Conservation (phyloP, 2,329 filamentous ascomycete species). For the Stromatinia cepivora region DNA sequence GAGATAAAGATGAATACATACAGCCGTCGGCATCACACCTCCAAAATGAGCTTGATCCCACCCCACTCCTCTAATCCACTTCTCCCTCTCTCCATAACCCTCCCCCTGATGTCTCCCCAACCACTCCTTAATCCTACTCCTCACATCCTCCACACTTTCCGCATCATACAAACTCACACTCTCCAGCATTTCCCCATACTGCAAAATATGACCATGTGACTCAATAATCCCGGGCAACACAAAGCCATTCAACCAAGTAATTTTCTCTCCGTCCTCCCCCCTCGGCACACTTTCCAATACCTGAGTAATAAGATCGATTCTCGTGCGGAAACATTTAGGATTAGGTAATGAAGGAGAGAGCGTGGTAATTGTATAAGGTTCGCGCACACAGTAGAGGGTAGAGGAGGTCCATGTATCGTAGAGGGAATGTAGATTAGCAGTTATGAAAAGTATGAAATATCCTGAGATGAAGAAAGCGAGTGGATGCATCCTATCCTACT, state of each 20-base stretch:
- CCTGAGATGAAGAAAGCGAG: conserved; percentile 16
- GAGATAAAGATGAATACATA: conserved; percentile 45
- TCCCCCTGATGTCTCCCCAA: conserved; percentile 50
- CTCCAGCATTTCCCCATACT: conserved; percentile 67
- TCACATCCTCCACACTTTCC: conserved; percentile 55
- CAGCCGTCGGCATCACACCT: conserved; percentile 61
- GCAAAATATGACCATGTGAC: conserved; percentile 66
- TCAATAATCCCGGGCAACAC: conserved; percentile 70
- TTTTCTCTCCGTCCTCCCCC: conserved; percentile 34
- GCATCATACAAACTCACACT: conserved; percentile 65
- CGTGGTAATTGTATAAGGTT: conserved; percentile 46
- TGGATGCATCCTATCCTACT: conserved; percentile 17
- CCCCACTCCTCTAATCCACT: conserved; percentile 67
- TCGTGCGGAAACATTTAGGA: conserved; percentile 58
- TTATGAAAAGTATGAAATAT: conserved; percentile 21
- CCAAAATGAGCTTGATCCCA: conserved; percentile 70
- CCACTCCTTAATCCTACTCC: conserved; percentile 53
- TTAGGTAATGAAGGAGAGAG: conserved; percentile 43
- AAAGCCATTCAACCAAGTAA: conserved; percentile 48
- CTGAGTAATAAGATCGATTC: conserved; percentile 51
- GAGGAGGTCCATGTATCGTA: conserved; percentile 23
- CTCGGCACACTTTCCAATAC: conserved; percentile 46
- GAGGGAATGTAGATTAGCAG: conserved; percentile 13
- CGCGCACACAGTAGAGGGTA: conserved; percentile 34
- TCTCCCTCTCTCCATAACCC: conserved; percentile 49